Percentiles rank a stretch among this genome's conserved stretches.
Conservation (phyloP, 257 asterid species). For the Fraxinus pennsylvanica region DNA sequence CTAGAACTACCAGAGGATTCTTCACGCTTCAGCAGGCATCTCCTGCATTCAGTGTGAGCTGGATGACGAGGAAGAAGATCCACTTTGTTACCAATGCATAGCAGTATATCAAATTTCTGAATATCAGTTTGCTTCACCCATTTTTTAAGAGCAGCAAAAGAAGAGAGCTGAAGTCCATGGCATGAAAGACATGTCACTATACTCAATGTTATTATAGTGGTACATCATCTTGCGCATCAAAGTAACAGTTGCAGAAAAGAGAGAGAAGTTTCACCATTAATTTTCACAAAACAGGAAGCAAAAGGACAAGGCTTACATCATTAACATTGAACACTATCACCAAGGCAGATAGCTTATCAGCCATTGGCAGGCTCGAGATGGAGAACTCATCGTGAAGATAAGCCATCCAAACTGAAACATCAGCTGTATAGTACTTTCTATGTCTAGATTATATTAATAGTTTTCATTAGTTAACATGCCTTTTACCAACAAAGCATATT, state of each 20-base stretch:
- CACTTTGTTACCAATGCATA: conserved; percentile 90
- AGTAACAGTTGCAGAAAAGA: neutral
- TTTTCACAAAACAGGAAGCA: conserved; percentile 19
- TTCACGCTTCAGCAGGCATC: conserved; percentile 49
- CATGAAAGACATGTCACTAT: neutral
- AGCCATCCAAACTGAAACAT: conserved; percentile 75
- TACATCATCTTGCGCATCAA: no score
- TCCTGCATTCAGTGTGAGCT: conserved; percentile 75
- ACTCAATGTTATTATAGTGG: no score
- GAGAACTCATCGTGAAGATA: conserved; percentile 65
- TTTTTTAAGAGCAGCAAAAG: conserved; percentile 67
- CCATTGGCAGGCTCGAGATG: conserved; percentile 41
- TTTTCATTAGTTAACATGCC: neutral
- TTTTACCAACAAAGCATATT: neutral
- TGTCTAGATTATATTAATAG: conserved; percentile 59
- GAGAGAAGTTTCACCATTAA: neutral
- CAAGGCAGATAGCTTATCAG: conserved; percentile 59
- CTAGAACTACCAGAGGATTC: conserved; percentile 44
- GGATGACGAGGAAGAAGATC: conserved; percentile 90
- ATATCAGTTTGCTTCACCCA: conserved; percentile 72
- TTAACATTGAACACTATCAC: conserved; percentile 84
- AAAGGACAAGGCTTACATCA: conserved; percentile 52
- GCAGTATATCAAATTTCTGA: conserved; percentile 66
- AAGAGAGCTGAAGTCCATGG: conserved; percentile 55
- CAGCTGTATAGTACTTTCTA: conserved; percentile 73